Percentiles rank a stretch among this genome's conserved stretches.
Evolutionary conservation across 768 basidiomycete species (phyloP).

Genomic region (Agaricus bisporus): DNA sequence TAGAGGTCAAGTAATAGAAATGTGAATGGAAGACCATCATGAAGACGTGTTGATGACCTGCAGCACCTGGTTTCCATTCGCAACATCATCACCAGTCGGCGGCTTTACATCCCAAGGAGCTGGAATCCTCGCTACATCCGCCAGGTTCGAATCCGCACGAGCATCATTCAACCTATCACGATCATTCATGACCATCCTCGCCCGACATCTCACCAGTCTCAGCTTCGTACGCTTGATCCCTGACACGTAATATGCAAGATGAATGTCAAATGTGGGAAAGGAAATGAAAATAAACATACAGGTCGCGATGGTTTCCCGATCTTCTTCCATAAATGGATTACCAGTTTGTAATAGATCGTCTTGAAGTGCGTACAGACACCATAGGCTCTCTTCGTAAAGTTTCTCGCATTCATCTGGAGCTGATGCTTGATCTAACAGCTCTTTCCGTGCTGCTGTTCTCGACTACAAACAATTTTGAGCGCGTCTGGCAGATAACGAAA

Average conservation of each 20-base stretch:
- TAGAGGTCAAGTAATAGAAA: background rate
- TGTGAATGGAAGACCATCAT: background rate
- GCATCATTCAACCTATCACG: constrained; percentile 71
- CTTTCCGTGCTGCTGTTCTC: constrained; percentile 86
- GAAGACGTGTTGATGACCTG: constrained; percentile 5
- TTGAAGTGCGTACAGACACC: constrained; percentile 89
- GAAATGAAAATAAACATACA: constrained; percentile 40
- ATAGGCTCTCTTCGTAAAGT: constrained; percentile 90
- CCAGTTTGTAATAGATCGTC: constrained; percentile 81
- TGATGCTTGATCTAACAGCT: constrained; percentile 73
- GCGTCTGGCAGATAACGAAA: background rate
- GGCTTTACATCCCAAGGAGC: constrained; percentile 65
- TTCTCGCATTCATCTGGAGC: constrained; percentile 84
- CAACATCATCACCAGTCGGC: background rate
- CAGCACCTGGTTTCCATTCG: background rate
- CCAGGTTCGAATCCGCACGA: constrained; percentile 72
- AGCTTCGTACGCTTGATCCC: constrained; percentile 86
- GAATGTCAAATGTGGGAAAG: background rate
- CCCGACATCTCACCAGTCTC: constrained; percentile 71
- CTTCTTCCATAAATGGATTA: constrained; percentile 83
- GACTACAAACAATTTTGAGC: constrained; percentile 47
- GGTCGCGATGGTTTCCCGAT: constrained; percentile 69
- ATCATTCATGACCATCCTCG: constrained; percentile 72
- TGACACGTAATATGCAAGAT: constrained; percentile 21
- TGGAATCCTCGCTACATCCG: constrained; percentile 63